phyloP scores from a whole-genome alignment of 192 early-diverging fungal genomes.

The Tieghemiomyces parasiticus region DNA sequence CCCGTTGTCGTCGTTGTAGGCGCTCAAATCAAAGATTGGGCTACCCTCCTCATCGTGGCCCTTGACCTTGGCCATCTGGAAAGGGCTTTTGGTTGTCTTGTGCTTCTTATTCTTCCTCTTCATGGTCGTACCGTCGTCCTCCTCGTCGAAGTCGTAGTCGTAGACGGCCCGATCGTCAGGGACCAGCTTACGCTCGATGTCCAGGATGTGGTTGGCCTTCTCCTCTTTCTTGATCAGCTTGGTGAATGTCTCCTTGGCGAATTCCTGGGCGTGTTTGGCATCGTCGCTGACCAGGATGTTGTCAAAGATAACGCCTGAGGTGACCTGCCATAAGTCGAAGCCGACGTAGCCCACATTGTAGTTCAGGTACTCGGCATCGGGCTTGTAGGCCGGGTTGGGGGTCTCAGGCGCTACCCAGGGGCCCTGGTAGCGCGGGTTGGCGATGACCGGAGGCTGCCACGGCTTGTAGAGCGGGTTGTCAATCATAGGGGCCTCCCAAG shows the following conservation, averaged over 20 bases:
- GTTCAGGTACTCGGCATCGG: conserved; percentile 63
- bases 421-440: conserved; percentile 91
- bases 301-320: conserved; percentile 79
- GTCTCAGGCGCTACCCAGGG: conserved; percentile 76
- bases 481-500: conserved; percentile 81
- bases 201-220: conserved; percentile 43
- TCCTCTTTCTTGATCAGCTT: conserved; percentile 49
- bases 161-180: not conserved
- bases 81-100: too few relatives aligned
- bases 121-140: too few relatives aligned
- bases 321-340: conserved; percentile 95
- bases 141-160: too few relatives aligned
- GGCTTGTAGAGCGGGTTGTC: conserved; percentile 74
- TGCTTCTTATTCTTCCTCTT: too few relatives aligned
- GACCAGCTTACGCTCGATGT: conserved; percentile 11
- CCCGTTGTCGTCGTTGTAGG: too few relatives aligned
- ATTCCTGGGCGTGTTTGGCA: conserved; percentile 56
- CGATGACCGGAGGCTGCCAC: conserved; percentile 68
- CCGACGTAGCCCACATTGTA: conserved; percentile 81
- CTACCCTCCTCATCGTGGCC: too few relatives aligned
- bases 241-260: conserved; percentile 51
- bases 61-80: too few relatives aligned
- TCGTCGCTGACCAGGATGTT: conserved; percentile 86
- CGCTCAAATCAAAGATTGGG: too few relatives aligned
- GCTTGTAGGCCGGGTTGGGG: conserved; percentile 87